Base-by-base conservation (phyloP, 306 rosid species). In the Rubus idaeus region DNA sequence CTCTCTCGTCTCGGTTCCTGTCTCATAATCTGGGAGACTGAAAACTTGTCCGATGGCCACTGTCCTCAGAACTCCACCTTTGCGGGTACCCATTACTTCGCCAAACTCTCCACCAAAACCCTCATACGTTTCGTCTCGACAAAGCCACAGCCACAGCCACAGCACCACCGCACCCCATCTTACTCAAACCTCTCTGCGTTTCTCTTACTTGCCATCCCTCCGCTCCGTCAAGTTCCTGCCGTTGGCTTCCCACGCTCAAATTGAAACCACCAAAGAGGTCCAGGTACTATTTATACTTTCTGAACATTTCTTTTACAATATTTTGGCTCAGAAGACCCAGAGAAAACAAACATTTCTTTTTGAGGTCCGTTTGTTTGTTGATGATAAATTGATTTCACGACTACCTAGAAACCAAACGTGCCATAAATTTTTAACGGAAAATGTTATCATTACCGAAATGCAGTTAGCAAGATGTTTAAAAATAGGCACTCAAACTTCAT, bases 231-330 rank as follows among this genome's bases (percentile, higher is more conserved):
- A 64, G 26, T 64, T 64, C 17, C 4, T 14, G 47, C 70, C 69
- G 20, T 39, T 17, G 46, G 69, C 46, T 39, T 37, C 70, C 42
- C 67, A 14, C 67, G 16, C 41, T 63, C 45, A 37, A 13, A 63
- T 17, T 60, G 40, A 26, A 60, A 23, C 42, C 66, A 12, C 66
- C 70, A 40, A 40, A 64, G 26, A 3, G 3, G 70, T 64, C 23
- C 49, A 64, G 70, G 70, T 64, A 64, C 69, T 40, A 60, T 60
- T 60, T 23, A 61, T 61, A 30, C 67, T 6, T 62, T 62, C 42
- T 26, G 41, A 30, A 61, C 41, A 12, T 14, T 23, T 30, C 35
- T 42, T 42, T 42, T 7, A 1, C 46, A 42, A 42, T 42, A 42
- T 42, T 42, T 1, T 0, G n/a, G n/a, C n/a, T n/a, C n/a, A n/a